These are phyloP conservation scores for Kernera saxatilis DNA, from an alignment of 345 rosid genomes.

Conservation along the genomic window DNA sequence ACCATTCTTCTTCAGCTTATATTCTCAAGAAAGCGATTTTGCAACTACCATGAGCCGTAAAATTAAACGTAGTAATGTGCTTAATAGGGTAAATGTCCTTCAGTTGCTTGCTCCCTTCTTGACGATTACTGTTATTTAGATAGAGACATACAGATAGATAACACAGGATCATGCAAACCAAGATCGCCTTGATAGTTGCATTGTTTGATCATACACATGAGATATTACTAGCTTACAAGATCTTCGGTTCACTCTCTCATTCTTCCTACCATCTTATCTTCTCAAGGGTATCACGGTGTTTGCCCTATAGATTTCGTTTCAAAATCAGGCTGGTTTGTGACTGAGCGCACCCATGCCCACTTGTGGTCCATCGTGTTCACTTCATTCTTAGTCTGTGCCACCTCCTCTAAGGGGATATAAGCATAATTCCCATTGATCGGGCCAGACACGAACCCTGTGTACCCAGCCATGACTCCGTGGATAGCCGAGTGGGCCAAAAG, in stretches of 20 bases:
- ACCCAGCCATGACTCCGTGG: conserved; percentile 89
- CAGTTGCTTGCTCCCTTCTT: not conserved
- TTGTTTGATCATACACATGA: conserved; percentile 1
- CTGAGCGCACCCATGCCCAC: conserved; percentile 93
- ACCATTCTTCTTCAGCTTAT: not conserved
- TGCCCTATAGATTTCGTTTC: not conserved
- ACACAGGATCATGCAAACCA: not conserved
- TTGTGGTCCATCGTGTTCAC: conserved; percentile 65
- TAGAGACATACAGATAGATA: not conserved
- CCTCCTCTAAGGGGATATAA: conserved; percentile 73
- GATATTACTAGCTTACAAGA: conserved; percentile 17
- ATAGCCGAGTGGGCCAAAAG: conserved; percentile 86
- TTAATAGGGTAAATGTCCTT: not conserved
- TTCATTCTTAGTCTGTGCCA: conserved; percentile 58
- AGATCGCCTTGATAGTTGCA: conserved; percentile 9
- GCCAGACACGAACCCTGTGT: conserved; percentile 80
- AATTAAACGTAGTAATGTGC: not conserved
- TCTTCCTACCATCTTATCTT: not conserved
- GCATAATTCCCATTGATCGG: conserved; percentile 85
- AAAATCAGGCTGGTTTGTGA: conserved; percentile 85
- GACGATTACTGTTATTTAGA: not conserved
- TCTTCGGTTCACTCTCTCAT: conserved; percentile 13
- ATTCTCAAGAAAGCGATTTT: not conserved
- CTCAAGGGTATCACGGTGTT: not conserved
- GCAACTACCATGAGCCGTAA: not conserved